phyloP scores from a whole-genome alignment of 495 filamentous ascomycete genomes.

The Lophiotrema nucula region DNA sequence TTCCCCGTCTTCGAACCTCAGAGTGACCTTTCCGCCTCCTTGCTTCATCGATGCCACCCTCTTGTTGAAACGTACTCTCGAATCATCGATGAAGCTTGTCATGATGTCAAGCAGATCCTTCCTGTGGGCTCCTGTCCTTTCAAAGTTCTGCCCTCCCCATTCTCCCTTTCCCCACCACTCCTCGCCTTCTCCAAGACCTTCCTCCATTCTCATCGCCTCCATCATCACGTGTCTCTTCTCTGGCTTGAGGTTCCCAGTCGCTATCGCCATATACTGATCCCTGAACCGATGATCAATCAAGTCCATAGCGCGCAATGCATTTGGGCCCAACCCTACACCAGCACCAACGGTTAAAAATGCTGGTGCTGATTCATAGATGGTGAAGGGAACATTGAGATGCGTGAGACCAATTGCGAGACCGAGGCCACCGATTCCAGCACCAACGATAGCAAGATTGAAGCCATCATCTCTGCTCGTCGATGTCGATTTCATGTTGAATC shows the following conservation, averaged over 20 bases:
- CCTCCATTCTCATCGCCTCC: conserved; percentile 26
- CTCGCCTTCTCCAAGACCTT: conserved; percentile 20
- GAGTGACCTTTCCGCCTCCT: neutral
- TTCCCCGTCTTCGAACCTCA: conserved; percentile 25
- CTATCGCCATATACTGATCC: conserved; percentile 16
- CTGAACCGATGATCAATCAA: conserved; percentile 15
- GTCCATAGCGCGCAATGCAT: conserved; percentile 25
- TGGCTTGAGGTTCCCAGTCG: conserved; percentile 12
- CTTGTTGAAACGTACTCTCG: conserved; percentile 21
- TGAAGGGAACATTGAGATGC: conserved; percentile 17
- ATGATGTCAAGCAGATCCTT: conserved; percentile 28
- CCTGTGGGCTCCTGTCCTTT: conserved; percentile 21
- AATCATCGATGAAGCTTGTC: conserved; percentile 13
- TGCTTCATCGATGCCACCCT: conserved; percentile 14
- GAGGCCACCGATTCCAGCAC: conserved; percentile 29
- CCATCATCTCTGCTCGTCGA: neutral
- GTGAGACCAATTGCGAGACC: conserved; percentile 23
- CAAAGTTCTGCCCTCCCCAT: conserved; percentile 11
- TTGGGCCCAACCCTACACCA: conserved; percentile 22
- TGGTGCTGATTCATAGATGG: conserved; percentile 22
- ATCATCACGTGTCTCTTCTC: conserved; percentile 26
- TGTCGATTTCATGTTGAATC: neutral
- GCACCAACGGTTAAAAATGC: conserved; percentile 21
- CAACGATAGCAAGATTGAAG: conserved; percentile 28
- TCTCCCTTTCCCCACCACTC: conserved; percentile 9